phyloP scores from a whole-genome alignment of 202 grass and related monocot species.

The Setaria viridis region DNA sequence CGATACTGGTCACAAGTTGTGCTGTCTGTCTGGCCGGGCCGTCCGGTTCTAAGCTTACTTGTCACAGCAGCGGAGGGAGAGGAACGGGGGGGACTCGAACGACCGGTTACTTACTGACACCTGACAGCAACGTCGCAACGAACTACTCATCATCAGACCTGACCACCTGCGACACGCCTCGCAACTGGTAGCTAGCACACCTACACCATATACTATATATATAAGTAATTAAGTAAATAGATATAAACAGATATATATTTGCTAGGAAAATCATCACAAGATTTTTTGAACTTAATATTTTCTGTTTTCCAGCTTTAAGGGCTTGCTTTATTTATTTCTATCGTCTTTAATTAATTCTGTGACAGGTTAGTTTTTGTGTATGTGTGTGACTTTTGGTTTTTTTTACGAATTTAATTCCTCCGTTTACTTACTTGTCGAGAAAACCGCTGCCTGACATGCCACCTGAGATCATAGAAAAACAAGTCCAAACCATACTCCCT shows the following conservation, averaged over 20 bases:
- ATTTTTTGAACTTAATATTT: neutral
- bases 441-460: slow-evolving; percentile 39
- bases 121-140: slow-evolving; percentile 38
- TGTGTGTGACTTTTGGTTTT: neutral
- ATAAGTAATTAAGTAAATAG: neutral
- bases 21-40: neutral
- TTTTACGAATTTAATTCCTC: neutral
- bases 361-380: no score
- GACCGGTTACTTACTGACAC: neutral
- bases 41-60: neutral
- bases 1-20: slow-evolving; percentile 12
- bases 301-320: neutral
- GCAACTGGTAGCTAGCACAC: neutral
- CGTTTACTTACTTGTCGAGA: neutral
- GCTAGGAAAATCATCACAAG: neutral
- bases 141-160: neutral
- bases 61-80: neutral
- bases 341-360: neutral
- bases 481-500: neutral
- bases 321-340: neutral
- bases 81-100: neutral
- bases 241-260: neutral
- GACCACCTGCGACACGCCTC: slow-evolving; percentile 7
- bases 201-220: neutral
- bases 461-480: slow-evolving; percentile 22